A percentile compares a stretch with the other conserved stretches of the same genome.
These are phyloP conservation scores for Capsicum pubescens DNA, from an alignment of 257 asterid species.

Conservation along the genomic window DNA sequence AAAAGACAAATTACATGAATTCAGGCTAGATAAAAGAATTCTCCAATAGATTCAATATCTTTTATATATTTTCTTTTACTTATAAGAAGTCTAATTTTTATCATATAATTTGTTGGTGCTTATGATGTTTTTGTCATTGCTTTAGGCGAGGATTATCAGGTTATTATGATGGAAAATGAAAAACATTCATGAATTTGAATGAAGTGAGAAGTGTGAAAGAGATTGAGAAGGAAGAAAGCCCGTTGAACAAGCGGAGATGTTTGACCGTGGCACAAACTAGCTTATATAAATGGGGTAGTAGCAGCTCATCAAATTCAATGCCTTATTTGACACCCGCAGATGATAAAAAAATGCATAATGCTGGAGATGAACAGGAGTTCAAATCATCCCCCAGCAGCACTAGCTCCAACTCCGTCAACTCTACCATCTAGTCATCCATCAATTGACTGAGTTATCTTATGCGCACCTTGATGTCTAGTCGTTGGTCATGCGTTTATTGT, in stretches of 20 bases:
- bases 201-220: slow-evolving; percentile 15
- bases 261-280: background rate
- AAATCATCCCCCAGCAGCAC: background rate
- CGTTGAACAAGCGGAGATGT: slow-evolving; percentile 21
- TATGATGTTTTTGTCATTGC: background rate
- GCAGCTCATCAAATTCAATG: slow-evolving; percentile 24
- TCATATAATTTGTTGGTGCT: background rate
- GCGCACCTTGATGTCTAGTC: background rate
- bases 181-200: background rate
- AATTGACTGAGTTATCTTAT: background rate
- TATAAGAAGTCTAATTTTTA: background rate
- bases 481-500: background rate
- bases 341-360: background rate
- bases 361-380: background rate
- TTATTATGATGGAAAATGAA: background rate
- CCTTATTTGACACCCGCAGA: background rate
- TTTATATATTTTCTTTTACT: background rate
- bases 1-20: background rate
- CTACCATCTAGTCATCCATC: background rate
- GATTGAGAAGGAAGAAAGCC: background rate
- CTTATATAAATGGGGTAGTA: background rate
- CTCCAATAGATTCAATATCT: no score
- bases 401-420: background rate
- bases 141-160: slow-evolving; percentile 9
- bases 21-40: background rate